Percentiles rank a stretch among this genome's conserved stretches.
phyloP scores from a whole-genome alignment of 768 basidiomycete genomes.

The Dentipellis fragilis region DNA sequence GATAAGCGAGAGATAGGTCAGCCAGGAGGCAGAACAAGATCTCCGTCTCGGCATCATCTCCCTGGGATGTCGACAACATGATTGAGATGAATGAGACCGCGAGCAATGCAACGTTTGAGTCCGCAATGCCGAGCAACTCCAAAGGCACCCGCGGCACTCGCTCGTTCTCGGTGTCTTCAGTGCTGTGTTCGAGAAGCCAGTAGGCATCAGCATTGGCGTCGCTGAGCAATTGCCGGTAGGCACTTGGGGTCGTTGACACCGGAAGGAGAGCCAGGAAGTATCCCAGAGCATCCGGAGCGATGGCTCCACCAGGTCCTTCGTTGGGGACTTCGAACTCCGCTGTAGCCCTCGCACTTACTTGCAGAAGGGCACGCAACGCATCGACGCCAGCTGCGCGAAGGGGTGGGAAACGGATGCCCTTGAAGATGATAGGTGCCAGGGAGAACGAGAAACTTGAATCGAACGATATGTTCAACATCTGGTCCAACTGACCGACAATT shows the following conservation, averaged over 20 bases:
- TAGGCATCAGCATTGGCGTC: slow-evolving; percentile 48
- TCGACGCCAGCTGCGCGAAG: slow-evolving; percentile 53
- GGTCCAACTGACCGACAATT: slow-evolving; percentile 61
- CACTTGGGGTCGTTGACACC: slow-evolving; percentile 43
- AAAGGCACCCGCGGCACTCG: slow-evolving; percentile 44
- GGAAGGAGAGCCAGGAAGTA: slow-evolving; percentile 77
- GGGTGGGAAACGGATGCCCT: slow-evolving; percentile 65
- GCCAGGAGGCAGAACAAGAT: slow-evolving; percentile 71
- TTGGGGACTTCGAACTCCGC: slow-evolving; percentile 17
- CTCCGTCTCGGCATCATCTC: slow-evolving; percentile 74
- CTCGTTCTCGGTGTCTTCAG: slow-evolving; percentile 25
- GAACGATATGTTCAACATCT: slow-evolving; percentile 65
- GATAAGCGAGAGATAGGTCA: slow-evolving; percentile 56
- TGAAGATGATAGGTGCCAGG: slow-evolving; percentile 75
- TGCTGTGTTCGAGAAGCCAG: slow-evolving; percentile 35
- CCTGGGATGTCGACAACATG: slow-evolving; percentile 65
- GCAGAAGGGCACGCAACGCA: slow-evolving; percentile 52
- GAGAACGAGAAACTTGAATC: slow-evolving; percentile 74
- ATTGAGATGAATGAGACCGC: slow-evolving; percentile 66
- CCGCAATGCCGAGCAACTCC: slow-evolving; percentile 49
- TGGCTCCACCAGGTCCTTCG: slow-evolving; percentile 32
- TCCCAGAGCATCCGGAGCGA: slow-evolving; percentile 54
- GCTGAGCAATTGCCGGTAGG: slow-evolving; percentile 51
- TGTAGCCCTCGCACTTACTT: slow-evolving; percentile 43
- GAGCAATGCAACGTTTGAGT: slow-evolving; percentile 58